Evolutionary conservation across 2,329 filamentous ascomycete genomes (phyloP), one percentile per base, ranked within the genome.

Genomic region (Paecilomyces niveus): DNA sequence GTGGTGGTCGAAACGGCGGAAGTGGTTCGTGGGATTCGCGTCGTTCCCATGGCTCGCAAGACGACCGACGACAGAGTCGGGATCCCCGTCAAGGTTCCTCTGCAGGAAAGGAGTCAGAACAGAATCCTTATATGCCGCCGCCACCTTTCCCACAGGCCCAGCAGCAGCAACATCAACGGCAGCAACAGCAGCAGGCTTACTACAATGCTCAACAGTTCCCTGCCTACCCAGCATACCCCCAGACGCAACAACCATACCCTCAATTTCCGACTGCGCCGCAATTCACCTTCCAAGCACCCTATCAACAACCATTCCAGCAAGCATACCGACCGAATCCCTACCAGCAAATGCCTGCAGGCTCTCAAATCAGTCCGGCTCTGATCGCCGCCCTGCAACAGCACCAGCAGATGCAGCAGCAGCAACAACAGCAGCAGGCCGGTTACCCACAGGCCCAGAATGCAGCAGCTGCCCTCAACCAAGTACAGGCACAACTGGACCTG

Each of bases 331-430:
- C 77, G 39, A 75, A 81, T 55, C 71, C 76, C 6, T 73, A 73
- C 57, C 69, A 67, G 33, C 67, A 74, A 49, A 67, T 76, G 15
- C 70, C 74, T 35, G 70, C 70, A 53, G 74, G 79, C 61, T 74
- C 80, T 9, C 83, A 83, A 63, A 78, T 85, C 59, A 86, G 85
- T 62, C 84, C 84, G 3, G 78, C 81, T 1, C 81, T 87, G 67
- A 77, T 86, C 59, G 78, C 81, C 62, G 68, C 69, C 21, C 56
- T 76, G 49, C 79, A 80, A 58, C 73, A 77, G 50, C 75, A 76
- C 56, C 73, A 75, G 55, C 76, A 76, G 60, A 73, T 72, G 29
- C 68, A 70, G 45, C 66, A 29, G 33, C 63, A 70, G 11, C 62
- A 65, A 18, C 68, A 67, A 57, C 62, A 65, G 31, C 66, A 68